A percentile compares a stretch with the other conserved stretches of the same genome.
Evolutionary conservation across 306 rosid species (phyloP).

Genomic region (Quercus alba): DNA sequence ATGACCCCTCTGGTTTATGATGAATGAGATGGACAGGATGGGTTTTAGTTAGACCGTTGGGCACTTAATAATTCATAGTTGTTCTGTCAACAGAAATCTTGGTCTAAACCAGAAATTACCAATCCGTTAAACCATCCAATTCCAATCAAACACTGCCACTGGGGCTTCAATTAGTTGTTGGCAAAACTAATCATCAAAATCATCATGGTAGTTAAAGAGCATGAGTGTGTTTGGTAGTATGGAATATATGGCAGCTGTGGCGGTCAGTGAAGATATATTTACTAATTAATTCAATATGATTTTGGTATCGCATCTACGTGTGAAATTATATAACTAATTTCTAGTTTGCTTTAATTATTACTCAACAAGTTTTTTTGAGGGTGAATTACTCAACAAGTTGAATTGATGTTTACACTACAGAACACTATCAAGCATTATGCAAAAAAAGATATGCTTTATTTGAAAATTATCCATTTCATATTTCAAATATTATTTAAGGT

Average conservation of each 20-base stretch:
- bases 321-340: background rate
- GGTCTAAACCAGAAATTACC: slow-evolving; percentile 4
- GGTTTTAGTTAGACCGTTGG: background rate
- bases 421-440: too few species aligned
- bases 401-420: background rate
- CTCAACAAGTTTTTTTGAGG: background rate
- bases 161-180: slow-evolving; percentile 19
- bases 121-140: slow-evolving; percentile 21
- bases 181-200: slow-evolving; percentile 16
- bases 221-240: slow-evolving; percentile 25
- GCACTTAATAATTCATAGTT: slow-evolving; percentile 4
- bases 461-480: too few species aligned
- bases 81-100: slow-evolving; percentile 13
- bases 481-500: too few species aligned
- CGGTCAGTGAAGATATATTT: too few species aligned
- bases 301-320: background rate
- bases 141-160: slow-evolving; percentile 16
- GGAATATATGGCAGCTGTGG: slow-evolving; percentile 11
- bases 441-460: too few species aligned
- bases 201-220: slow-evolving; percentile 39
- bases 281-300: background rate
- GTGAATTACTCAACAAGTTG: background rate
- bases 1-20: too few species aligned
- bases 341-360: background rate
- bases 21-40: background rate